Conservation (phyloP, 495 filamentous ascomycete species). For the Penicillium robsamsonii region DNA sequence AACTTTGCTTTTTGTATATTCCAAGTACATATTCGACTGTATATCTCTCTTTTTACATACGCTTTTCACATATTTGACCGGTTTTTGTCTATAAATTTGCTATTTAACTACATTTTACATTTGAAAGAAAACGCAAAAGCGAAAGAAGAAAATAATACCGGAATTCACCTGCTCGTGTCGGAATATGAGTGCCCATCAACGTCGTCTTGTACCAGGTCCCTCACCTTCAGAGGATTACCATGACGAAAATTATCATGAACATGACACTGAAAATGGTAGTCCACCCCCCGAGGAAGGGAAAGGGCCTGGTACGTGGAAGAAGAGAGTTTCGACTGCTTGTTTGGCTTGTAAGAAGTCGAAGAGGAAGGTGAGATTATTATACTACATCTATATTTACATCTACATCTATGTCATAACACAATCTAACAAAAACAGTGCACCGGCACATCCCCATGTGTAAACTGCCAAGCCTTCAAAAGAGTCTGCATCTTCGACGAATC, state of each 20-base stretch:
- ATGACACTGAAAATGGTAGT: constrained; percentile 15
- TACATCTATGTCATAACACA: neutral
- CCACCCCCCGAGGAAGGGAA: constrained; percentile 3
- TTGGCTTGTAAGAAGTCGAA: constrained; percentile 50
- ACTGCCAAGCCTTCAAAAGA: constrained; percentile 40
- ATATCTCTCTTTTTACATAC: neutral
- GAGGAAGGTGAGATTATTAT: constrained; percentile 33
- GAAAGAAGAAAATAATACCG: neutral
- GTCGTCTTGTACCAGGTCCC: constrained; percentile 28
- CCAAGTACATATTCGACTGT: constrained; percentile 7
- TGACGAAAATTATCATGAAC: neutral
- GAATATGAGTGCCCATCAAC: constrained; percentile 31
- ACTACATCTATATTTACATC: neutral
- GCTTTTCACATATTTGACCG: neutral
- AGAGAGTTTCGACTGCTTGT: constrained; percentile 48
- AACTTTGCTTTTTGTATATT: neutral
- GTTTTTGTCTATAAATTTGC: neutral
- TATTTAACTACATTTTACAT: neutral
- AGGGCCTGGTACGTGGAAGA: constrained; percentile 31
- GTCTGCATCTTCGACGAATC: constrained; percentile 49
- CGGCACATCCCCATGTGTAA: constrained; percentile 41
- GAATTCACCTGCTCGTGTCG: neutral
- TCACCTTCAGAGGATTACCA: constrained; percentile 28
- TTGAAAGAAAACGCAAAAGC: neutral
- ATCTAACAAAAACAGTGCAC: constrained; percentile 32